Evolutionary conservation across 208 protist species (phyloP).

Genomic region (Crithidia brevicula): DNA sequence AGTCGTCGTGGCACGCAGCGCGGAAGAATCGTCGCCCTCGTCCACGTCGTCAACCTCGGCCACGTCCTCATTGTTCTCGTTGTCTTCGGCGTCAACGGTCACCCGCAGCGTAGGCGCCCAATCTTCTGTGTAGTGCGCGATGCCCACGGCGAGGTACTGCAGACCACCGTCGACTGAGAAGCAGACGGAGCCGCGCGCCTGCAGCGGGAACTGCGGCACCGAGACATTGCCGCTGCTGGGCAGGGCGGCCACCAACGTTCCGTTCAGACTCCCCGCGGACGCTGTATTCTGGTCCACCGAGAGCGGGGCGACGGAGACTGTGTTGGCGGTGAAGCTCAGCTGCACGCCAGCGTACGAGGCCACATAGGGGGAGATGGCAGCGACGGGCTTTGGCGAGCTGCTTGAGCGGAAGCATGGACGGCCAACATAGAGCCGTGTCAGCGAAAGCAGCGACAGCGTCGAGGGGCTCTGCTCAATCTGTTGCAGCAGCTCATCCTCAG

Average conservation of each 20-base stretch:
- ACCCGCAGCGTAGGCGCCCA: constrained; percentile 69
- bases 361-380: constrained; percentile 20
- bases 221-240: constrained; percentile 13
- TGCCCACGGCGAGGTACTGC: constrained; percentile 62
- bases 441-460: constrained; percentile 52
- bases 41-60: constrained; percentile 8
- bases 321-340: constrained; percentile 28
- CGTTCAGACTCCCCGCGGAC: constrained; percentile 12
- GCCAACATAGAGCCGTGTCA: constrained; percentile 56
- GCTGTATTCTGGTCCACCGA: constrained; percentile 11
- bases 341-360: constrained; percentile 36
- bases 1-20: constrained; percentile 17
- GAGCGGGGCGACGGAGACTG: constrained; percentile 14
- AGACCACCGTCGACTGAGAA: constrained; percentile 73
- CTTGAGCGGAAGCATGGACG: constrained; percentile 25
- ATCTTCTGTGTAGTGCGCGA: constrained; percentile 60
- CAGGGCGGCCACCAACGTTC: constrained; percentile 42
- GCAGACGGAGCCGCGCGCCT: constrained; percentile 52
- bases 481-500: constrained; percentile 41
- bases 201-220: constrained; percentile 40
- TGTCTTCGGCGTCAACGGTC: constrained; percentile 23
- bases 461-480: constrained; percentile 41
- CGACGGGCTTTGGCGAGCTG: constrained; percentile 5
- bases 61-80: constrained; percentile 30
- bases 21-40: background rate